Percentiles rank a stretch among this genome's conserved stretches.
Evolutionary conservation across 441 rosid genomes (phyloP).

Genomic region (California macrophylla): DNA sequence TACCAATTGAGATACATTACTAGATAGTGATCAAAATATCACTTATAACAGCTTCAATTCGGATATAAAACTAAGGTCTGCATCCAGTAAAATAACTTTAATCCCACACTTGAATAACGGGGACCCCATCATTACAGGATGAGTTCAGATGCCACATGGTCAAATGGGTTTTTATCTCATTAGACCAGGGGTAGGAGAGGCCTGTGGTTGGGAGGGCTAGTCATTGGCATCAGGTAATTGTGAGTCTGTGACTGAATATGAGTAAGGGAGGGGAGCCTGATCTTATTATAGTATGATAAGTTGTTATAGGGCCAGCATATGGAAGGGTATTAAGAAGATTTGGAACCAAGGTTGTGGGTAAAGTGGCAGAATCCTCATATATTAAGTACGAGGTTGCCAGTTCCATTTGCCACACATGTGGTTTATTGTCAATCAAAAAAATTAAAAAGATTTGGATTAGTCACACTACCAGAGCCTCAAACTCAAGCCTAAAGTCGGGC

Average conservation of each 20-base stretch:
- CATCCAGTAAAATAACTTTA: too few relatives aligned
- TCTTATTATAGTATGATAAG: background rate
- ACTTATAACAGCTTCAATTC: too few relatives aligned
- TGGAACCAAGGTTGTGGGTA: background rate
- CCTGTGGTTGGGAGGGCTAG: background rate
- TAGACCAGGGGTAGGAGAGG: background rate
- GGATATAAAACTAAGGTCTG: too few relatives aligned
- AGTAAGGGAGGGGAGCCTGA: background rate
- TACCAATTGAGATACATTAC: too few relatives aligned
- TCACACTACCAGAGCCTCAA: background rate
- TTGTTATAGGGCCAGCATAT: background rate
- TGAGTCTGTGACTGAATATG: background rate
- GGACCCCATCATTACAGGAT: background rate
- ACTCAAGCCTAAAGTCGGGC: background rate
- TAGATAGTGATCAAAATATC: too few relatives aligned
- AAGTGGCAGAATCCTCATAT: background rate
- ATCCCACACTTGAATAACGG: too few relatives aligned
- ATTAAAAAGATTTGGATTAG: background rate
- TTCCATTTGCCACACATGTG: background rate
- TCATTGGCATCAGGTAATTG: background rate
- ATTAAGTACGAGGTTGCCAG: background rate
- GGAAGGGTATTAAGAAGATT: background rate
- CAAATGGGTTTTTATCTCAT: background rate
- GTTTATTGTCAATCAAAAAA: background rate
- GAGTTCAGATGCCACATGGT: background rate